phyloP scores from a whole-genome alignment of 192 early-diverging fungal species.

The Dimargaris xerosporica region DNA sequence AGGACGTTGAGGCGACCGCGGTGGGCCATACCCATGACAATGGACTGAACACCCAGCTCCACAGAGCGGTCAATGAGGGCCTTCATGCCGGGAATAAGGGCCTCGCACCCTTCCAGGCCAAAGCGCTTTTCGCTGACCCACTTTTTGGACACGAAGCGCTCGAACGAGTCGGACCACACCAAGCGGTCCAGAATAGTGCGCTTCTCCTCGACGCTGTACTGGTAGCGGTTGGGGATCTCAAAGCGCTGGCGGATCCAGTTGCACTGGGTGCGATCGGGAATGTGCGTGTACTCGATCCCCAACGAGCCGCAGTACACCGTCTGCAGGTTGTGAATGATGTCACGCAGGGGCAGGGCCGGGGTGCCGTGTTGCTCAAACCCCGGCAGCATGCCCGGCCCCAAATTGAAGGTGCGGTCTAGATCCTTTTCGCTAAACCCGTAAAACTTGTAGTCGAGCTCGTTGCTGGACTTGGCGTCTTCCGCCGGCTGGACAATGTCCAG shows the following conservation, averaged over 20 bases:
- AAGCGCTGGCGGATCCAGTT: constrained; percentile 92
- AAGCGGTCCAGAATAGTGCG: constrained; percentile 84
- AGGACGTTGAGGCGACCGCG: constrained; percentile 97
- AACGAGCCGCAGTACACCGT: constrained; percentile 84
- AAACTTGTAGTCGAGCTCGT: constrained; percentile 69
- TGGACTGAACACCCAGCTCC: constrained; percentile 86
- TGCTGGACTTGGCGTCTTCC: constrained; percentile 34
- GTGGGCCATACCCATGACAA: constrained; percentile 98
- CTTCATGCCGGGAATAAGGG: constrained; percentile 97
- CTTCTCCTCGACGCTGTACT: constrained; percentile 83
- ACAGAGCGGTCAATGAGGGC: constrained; percentile 92
- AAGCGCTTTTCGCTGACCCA: constrained; percentile 97
- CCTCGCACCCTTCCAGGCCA: constrained; percentile 94
- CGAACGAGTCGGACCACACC: constrained; percentile 94
- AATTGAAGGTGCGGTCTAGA: constrained; percentile 76
- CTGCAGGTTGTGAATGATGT: constrained; percentile 73
- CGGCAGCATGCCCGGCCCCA: constrained; percentile 92
- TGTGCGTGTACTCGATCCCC: constrained; percentile 97
- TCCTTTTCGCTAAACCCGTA: constrained; percentile 93
- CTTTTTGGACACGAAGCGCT: constrained; percentile 89
- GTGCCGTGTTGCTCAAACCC: constrained; percentile 56
- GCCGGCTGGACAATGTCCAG: constrained; percentile 65
- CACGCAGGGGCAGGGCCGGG: constrained; percentile 67
- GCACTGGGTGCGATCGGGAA: constrained; percentile 86
- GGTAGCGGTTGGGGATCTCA: constrained; percentile 81